Evolutionary conservation across 176 grass and related monocot species (phyloP), one percentile per base, ranked within the genome.

Genomic region (Luzula sylvatica): DNA sequence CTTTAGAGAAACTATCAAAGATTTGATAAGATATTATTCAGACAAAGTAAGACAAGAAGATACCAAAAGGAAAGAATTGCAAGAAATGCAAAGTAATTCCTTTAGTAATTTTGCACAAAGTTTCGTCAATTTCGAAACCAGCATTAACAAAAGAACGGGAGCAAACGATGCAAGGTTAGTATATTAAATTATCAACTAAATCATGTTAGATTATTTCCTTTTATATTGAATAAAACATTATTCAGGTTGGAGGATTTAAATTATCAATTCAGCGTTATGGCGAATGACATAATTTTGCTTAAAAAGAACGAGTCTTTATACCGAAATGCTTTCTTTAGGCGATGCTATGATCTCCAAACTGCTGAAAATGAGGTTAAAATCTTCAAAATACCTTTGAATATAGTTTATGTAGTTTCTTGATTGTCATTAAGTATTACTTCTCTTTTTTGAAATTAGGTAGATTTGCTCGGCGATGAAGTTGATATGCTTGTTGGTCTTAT

Each of bases 361-460:
- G 86, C 79, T 11, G 86, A 83, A 89, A 58, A 66, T 26, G 86
- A 89, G 79, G 75, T 83, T 57, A 60, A 55, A 74, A n/a, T n/a
- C n/a, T 28, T 14, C 44, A 22, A 61, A 45, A 16, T 38, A 29
- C 22, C 22, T 59, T 55, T 56, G 11, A 35, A 16, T 20, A 50
- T 50, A n/a, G 11, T 9, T 39, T 15, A 26, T 52, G 53, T 11
- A 58, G 20, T 17, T 38, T n/a, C n/a, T n/a, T n/a, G n/a, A 13
- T 59, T 58, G 7, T n/a, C 23, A 2, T 46, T 26, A 13, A 56
- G 26, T 22, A 20, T 26, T 22, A 14, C 6, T 39, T 65, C 25
- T 28, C 21, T 56, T 66, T 32, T 40, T 41, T 71, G 46, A 74
- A 66, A 2, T 5, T 25, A 83, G 75, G 75, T 88, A 22, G 85